Base-by-base conservation (phyloP, 2,329 filamentous ascomycete genomes). In the Talaromyces amestolkiae region DNA sequence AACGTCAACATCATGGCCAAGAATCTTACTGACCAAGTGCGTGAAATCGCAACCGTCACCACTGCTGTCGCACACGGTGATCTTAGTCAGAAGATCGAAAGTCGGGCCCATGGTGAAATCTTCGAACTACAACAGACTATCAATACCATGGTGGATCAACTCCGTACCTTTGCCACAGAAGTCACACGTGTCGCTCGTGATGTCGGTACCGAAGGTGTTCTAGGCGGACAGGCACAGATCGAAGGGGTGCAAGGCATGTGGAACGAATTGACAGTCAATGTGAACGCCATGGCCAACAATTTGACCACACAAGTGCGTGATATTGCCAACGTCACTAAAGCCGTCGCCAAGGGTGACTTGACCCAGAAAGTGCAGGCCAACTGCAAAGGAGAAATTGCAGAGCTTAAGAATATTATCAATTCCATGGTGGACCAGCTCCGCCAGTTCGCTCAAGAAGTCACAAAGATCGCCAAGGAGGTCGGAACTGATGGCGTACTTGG, bases 341-440 rank as follows among this genome's bases (percentile, higher is more conserved):
- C 86, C 27, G 87, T 89, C 64, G 86, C 86, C 65, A 86, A 86
- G 77, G 93, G 93, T 78, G 93, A 97, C 77, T 83, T 97, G 71
- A 97, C 93, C 59, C 93, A 96, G 77, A 97, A 97, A 77, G 93
- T 97, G 37, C 92, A 96, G 76, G 93, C 92, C 64, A 91, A 91
- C 72, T 93, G 90, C 78, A 90, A 88, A 81, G 95, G 90, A 77
- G 94, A 93, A 83, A 97, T 92, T 73, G 90, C 88, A 77, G 91
- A 91, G 82, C 90, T 97, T 74, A 97, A 97, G 80, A 92, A 92
- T 67, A 97, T 93, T 53, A 97, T 97, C 83, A 97, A 97, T 79
- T 94, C 91, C 74, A 97, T 97, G 93, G 93, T 97, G 68, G 93
- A 97, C 77, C 93, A 97, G 76, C 83, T 97, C 65, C 91, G 96